These are phyloP conservation scores for Sugiyamaella paludigena DNA, from an alignment of 1,139 yeast genomes.

Conservation along the genomic window DNA sequence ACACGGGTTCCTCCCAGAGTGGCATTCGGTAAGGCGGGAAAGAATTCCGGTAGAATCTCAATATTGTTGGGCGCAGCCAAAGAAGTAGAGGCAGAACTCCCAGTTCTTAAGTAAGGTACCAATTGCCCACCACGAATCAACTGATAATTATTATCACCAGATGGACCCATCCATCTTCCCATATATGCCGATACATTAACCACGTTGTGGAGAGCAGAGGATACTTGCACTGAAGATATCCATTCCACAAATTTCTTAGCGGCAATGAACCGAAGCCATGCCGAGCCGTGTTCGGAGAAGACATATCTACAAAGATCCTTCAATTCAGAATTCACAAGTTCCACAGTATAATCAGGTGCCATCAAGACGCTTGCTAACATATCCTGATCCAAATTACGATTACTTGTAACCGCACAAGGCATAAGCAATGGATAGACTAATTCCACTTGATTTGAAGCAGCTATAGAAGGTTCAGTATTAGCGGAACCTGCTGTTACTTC, in stretches of 20 bases:
- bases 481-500: constrained; percentile 2
- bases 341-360: constrained; percentile 29
- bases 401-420: constrained; percentile 28
- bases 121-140: background rate
- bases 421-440: constrained; percentile 18
- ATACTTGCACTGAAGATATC: constrained; percentile 16
- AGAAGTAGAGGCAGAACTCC: background rate
- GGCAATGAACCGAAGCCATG: constrained; percentile 32
- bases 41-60: constrained; percentile 11
- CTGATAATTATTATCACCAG: background rate
- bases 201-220: constrained; percentile 4
- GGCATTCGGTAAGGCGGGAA: constrained; percentile 4
- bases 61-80: background rate
- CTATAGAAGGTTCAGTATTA: constrained; percentile 3
- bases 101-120: constrained; percentile 2
- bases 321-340: constrained; percentile 26
- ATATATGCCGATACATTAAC: no score
- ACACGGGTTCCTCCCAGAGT: constrained; percentile 8
- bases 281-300: constrained; percentile 33
- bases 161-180: no score
- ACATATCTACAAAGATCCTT: constrained; percentile 24
- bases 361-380: constrained; percentile 32
- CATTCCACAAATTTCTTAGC: constrained; percentile 32
- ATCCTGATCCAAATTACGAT: constrained; percentile 26
- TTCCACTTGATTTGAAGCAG: constrained; percentile 12